Evolutionary conservation across 257 asterid species (phyloP).

Genomic region (Solanum bulbocastanum): DNA sequence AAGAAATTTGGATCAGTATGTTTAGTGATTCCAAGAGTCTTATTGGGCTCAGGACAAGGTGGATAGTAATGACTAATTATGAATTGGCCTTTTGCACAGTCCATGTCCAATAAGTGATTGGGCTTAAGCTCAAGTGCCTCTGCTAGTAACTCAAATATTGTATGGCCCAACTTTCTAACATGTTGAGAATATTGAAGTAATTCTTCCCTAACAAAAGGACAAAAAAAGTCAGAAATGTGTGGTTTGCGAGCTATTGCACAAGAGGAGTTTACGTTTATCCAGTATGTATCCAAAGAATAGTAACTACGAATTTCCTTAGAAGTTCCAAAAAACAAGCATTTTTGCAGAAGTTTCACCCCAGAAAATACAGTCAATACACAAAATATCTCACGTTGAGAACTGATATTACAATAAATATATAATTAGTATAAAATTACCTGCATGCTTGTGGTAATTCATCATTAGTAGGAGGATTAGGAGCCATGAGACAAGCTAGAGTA

Average conservation of each 20-base stretch:
- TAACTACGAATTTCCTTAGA: no score
- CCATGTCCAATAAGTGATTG: slow-evolving; percentile 4
- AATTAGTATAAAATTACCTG: background rate
- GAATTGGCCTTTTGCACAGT: slow-evolving; percentile 9
- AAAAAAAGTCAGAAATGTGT: background rate
- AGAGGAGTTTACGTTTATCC: background rate
- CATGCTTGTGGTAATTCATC: slow-evolving; percentile 3
- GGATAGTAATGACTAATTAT: slow-evolving; percentile 10
- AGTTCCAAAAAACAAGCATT: background rate
- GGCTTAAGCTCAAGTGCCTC: slow-evolving; percentile 7
- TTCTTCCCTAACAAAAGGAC: background rate
- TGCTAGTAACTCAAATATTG: background rate
- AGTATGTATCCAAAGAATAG: no score
- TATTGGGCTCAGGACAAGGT: slow-evolving; percentile 9
- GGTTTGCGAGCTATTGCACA: no score
- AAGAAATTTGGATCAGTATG: slow-evolving; percentile 8
- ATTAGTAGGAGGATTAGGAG: background rate
- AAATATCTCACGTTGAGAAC: no score
- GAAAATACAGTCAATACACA: no score
- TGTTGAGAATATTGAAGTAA: background rate
- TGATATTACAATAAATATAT: background rate
- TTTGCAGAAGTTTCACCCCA: no score
- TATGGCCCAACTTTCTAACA: background rate
- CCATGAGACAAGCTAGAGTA: background rate
- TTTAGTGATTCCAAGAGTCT: slow-evolving; percentile 1